phyloP scores from a whole-genome alignment of 2,329 filamentous ascomycete species.

The Teratosphaeria viscida region DNA sequence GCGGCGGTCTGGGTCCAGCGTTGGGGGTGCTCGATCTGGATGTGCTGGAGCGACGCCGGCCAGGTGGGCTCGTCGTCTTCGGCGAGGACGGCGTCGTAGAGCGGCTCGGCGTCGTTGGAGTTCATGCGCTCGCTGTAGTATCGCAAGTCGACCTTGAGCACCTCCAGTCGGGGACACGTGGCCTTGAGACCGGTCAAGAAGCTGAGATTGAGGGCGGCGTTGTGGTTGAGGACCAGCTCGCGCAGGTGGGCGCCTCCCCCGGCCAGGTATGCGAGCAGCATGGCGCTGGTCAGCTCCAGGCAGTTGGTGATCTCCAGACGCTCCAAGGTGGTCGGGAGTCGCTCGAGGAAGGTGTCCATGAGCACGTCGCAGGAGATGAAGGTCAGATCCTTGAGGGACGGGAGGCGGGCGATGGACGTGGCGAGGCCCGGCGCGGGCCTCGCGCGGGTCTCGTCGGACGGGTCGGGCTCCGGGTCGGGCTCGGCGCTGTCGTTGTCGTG shows the following conservation, averaged over 20 bases:
- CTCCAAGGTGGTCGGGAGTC: slow-evolving; percentile 55
- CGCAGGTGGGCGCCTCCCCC: slow-evolving; percentile 58
- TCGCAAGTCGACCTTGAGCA: slow-evolving; percentile 65
- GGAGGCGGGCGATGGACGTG: slow-evolving; percentile 47
- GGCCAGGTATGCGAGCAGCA: slow-evolving; percentile 54
- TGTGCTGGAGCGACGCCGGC: slow-evolving; percentile 58
- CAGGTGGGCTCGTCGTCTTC: slow-evolving; percentile 61
- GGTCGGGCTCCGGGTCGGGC: slow-evolving; percentile 1
- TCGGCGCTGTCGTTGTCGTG: slow-evolving; percentile 16
- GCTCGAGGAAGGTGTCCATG: slow-evolving; percentile 55
- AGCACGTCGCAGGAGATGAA: slow-evolving; percentile 68
- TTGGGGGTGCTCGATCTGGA: slow-evolving; percentile 69
- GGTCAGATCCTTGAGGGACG: slow-evolving; percentile 54
- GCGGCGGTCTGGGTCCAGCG: slow-evolving; percentile 61
- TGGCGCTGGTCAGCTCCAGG: slow-evolving; percentile 58
- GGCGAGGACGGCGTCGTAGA: slow-evolving; percentile 57
- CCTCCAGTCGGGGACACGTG: slow-evolving; percentile 60
- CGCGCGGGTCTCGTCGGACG: slow-evolving; percentile 28
- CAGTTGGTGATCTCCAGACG: slow-evolving; percentile 71
- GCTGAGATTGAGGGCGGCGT: slow-evolving; percentile 63
- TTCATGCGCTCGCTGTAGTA: slow-evolving; percentile 62
- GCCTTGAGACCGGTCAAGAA: slow-evolving; percentile 59
- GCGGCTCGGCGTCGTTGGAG: slow-evolving; percentile 61
- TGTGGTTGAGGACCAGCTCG: slow-evolving; percentile 63
- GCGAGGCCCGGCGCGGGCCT: slow-evolving; percentile 21